These are phyloP conservation scores for Microdochium nivale DNA, from an alignment of 2,329 filamentous ascomycete genomes.

Conservation along the genomic window DNA sequence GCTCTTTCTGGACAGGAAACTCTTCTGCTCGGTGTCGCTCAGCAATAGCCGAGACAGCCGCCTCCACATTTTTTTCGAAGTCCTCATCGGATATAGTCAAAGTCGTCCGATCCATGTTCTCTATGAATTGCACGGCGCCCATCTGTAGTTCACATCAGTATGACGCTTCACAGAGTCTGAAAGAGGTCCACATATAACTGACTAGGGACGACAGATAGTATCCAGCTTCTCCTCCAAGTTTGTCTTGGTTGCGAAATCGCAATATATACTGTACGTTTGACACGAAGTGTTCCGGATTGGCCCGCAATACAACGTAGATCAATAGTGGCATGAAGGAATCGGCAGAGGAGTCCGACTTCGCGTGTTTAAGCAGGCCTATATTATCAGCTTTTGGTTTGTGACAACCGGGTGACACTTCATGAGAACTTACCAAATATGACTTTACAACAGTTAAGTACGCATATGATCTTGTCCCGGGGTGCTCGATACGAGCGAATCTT, in stretches of 20 bases:
- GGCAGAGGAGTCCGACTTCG: slow-evolving; percentile 87
- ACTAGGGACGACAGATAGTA: slow-evolving; percentile 95
- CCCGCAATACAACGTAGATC: slow-evolving; percentile 91
- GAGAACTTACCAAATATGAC: slow-evolving; percentile 77
- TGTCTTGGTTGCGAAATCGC: slow-evolving; percentile 94
- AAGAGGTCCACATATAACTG: slow-evolving; percentile 15
- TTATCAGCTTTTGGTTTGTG: background rate
- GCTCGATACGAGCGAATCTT: slow-evolving; percentile 97
- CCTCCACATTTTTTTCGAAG: slow-evolving; percentile 94
- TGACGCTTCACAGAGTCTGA: background rate
- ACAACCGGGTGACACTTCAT: background rate
- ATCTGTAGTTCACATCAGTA: slow-evolving; percentile 37
- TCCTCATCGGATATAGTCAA: slow-evolving; percentile 91
- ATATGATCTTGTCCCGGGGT: slow-evolving; percentile 97
- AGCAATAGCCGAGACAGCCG: slow-evolving; percentile 88
- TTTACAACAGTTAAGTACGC: slow-evolving; percentile 96
- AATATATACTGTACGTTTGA: slow-evolving; percentile 98
- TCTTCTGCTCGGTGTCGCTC: slow-evolving; percentile 66
- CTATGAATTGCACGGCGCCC: slow-evolving; percentile 94
- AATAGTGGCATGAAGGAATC: slow-evolving; percentile 93
- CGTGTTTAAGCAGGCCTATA: slow-evolving; percentile 75
- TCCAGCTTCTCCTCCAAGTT: slow-evolving; percentile 91
- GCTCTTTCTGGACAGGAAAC: slow-evolving; percentile 26
- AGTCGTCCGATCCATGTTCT: slow-evolving; percentile 89
- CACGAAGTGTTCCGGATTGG: slow-evolving; percentile 89